These are phyloP conservation scores for Atkinsonella texensis DNA, from an alignment of 2,329 filamentous ascomycete species.

Conservation along the genomic window DNA sequence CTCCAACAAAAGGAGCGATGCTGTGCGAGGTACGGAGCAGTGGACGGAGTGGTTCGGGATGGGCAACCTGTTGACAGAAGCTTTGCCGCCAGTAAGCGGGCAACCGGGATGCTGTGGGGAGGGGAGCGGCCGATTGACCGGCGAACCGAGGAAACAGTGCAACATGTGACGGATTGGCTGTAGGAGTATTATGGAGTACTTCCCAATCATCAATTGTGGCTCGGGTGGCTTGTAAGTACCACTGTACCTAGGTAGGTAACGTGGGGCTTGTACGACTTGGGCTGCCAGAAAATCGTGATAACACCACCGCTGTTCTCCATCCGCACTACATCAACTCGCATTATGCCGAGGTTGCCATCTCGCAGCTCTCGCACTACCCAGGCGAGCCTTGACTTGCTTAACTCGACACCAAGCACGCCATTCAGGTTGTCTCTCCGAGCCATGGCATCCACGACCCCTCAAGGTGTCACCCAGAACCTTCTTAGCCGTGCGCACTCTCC, in stretches of 20 bases:
- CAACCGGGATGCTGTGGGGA: neutral
- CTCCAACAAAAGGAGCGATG: neutral
- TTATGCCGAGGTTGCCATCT: neutral
- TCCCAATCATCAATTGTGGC: too few species aligned
- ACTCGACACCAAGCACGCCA: too few species aligned
- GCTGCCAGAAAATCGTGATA: too few species aligned
- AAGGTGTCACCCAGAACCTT: constrained; percentile 45
- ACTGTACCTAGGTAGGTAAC: too few species aligned
- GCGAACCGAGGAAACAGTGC: constrained; percentile 5
- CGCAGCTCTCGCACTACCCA: neutral
- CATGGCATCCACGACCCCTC: constrained; percentile 24
- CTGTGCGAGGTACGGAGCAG: neutral
- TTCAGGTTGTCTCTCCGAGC: neutral
- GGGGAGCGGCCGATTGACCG: constrained; percentile 1
- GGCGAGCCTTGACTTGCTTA: neutral
- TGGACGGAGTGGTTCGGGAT: neutral
- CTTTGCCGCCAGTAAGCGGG: neutral
- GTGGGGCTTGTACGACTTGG: too few species aligned
- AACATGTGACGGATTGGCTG: too few species aligned
- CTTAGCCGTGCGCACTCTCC: constrained; percentile 71
- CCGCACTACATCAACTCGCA: neutral
- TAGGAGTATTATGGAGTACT: neutral
- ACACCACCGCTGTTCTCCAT: too few species aligned
- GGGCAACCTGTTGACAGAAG: neutral
- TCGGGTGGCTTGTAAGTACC: too few species aligned